Evolutionary conservation across 768 basidiomycete genomes (phyloP).

Genomic region (Mrakia hoshinonis): DNA sequence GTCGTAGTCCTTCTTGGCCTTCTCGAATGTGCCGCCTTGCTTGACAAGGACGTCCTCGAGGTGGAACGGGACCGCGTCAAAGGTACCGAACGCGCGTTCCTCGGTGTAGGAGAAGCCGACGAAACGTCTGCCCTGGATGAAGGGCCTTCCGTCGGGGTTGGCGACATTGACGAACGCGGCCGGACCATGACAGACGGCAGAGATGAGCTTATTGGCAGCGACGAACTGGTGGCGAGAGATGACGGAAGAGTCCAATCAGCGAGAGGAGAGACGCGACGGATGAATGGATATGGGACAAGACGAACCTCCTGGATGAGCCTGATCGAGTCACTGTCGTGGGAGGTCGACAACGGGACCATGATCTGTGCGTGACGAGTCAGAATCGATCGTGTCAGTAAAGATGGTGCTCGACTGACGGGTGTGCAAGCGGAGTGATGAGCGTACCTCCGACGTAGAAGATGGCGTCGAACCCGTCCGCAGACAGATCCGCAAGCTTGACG

Average conservation of each 20-base stretch:
- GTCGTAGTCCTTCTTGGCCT: neutral
- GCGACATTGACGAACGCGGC: neutral
- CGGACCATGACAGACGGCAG: neutral
- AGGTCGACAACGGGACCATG: constrained; percentile 71
- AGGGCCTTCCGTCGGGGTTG: neutral
- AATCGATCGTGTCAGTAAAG: too few relatives aligned
- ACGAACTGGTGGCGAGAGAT: constrained; percentile 30
- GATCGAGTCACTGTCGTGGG: constrained; percentile 52
- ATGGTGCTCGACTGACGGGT: too few relatives aligned
- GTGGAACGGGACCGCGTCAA: neutral
- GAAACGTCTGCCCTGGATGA: neutral
- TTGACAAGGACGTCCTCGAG: neutral
- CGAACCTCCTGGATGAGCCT: constrained; percentile 47
- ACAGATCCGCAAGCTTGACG: constrained; percentile 77
- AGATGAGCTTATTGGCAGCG: neutral
- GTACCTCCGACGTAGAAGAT: constrained; percentile 63
- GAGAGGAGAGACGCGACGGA: neutral
- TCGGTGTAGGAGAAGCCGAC: neutral
- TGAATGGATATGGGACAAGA: neutral
- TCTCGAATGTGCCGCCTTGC: neutral
- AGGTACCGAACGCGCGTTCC: neutral
- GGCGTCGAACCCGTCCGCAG: constrained; percentile 59
- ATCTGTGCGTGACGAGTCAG: too few relatives aligned
- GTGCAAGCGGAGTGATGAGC: too few relatives aligned
- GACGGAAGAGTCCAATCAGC: neutral